phyloP scores from a whole-genome alignment of 495 filamentous ascomycete species.

The Haplographium delicatum region DNA sequence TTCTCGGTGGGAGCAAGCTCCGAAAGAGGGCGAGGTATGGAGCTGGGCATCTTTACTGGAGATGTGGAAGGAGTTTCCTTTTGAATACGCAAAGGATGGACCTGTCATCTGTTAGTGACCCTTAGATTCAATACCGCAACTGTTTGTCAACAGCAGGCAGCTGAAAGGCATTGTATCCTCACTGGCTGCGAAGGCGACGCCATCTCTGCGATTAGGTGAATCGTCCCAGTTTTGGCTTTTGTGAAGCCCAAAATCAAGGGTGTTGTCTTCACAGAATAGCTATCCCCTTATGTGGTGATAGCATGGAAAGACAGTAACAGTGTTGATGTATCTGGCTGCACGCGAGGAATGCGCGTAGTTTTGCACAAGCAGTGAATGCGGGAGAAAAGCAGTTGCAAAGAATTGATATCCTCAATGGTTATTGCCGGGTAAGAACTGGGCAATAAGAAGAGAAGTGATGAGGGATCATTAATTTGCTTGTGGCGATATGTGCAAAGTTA shows the following conservation, averaged over 20 bases:
- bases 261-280: constrained; percentile 8
- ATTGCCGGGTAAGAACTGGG: constrained; percentile 1
- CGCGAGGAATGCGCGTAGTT: constrained; percentile 22
- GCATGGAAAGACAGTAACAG: constrained; percentile 13
- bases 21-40: constrained; percentile 45
- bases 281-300: constrained; percentile 17
- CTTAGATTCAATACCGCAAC: neutral
- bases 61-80: constrained; percentile 44
- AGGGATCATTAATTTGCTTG: constrained; percentile 5
- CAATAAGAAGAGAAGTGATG: constrained; percentile 8
- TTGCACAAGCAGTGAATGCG: constrained; percentile 12
- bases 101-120: constrained; percentile 28
- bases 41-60: constrained; percentile 37
- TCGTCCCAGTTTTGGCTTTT: neutral
- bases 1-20: constrained; percentile 53
- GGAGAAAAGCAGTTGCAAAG: constrained; percentile 1
- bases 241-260: neutral
- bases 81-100: constrained; percentile 54
- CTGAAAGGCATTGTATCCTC: neutral
- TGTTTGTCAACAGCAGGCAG: neutral
- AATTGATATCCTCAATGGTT: constrained; percentile 3
- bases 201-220: constrained; percentile 11
- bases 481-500: constrained; percentile 11
- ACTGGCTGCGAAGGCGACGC: constrained; percentile 26
- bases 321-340: constrained; percentile 15